phyloP scores from a whole-genome alignment of 2,329 filamentous ascomycete species.

The Fusarium mundagurra region DNA sequence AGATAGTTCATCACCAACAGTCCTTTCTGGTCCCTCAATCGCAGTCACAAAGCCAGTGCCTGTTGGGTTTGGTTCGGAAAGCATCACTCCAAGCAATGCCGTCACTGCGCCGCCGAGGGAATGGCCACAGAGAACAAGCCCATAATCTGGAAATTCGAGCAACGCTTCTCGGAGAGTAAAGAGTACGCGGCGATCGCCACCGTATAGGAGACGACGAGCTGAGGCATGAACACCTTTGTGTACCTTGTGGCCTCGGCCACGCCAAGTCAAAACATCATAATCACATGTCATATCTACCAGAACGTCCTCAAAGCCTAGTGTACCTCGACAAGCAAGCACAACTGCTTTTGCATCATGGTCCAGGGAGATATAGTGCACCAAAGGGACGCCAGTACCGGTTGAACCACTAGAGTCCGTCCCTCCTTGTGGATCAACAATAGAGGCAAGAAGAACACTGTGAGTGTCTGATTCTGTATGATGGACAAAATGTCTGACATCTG shows the following conservation, averaged over 20 bases:
- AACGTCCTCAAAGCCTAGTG: constrained; percentile 77
- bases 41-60: constrained; percentile 72
- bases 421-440: constrained; percentile 75
- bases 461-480: constrained; percentile 68
- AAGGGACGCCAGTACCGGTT: constrained; percentile 72
- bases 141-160: constrained; percentile 74
- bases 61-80: constrained; percentile 68
- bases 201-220: constrained; percentile 72
- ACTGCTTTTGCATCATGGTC: constrained; percentile 78
- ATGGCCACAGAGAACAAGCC: constrained; percentile 75
- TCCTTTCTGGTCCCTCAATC: constrained; percentile 55
- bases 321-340: constrained; percentile 77
- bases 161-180: constrained; percentile 72
- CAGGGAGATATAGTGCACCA: constrained; percentile 78
- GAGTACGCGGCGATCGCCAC: constrained; percentile 73
- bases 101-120: constrained; percentile 77
- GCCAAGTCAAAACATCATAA: constrained; percentile 73
- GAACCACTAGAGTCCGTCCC: constrained; percentile 72
- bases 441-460: constrained; percentile 71
- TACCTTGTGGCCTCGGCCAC: constrained; percentile 72
- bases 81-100: constrained; percentile 74
- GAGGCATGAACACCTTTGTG: constrained; percentile 81
- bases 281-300: constrained; percentile 79
- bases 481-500: constrained; percentile 71
- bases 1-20: constrained; percentile 48